Base-by-base conservation (phyloP, 169 alveolate genomes). In the Eimeria tenella region DNA sequence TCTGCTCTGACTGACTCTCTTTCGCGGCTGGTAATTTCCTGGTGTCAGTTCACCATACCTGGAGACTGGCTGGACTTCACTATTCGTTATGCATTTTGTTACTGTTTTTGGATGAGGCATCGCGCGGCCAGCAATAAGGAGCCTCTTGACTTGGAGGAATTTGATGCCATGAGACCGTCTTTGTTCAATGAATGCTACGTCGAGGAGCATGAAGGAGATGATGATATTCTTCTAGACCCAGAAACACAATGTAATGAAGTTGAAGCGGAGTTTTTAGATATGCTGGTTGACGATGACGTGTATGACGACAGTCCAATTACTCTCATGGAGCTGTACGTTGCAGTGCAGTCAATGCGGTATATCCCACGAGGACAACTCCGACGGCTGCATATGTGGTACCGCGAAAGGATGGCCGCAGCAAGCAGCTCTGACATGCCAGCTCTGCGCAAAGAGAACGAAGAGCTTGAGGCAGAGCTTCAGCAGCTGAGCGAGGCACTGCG, bases 31-130 rank as follows among this genome's bases (percentile, higher is more conserved):
- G 96, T 90, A 21, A 84, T 94, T 77, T 82, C 96, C 25, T 89
- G 93, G 94, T 84, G 93, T 63, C 94, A 89, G 86, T 82, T 84
- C 79, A 73, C 94, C 5, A 90, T 94, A 55, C 96, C 96, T 31
- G 96, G 96, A 6, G 94, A 94, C 74, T 94, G 96, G 96, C 55
- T 94, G 75, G 96, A 94, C 13, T 94, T 94, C 79, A 94, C 96
- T 75, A 89, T 94, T 62, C 96, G 96, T 9, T 94, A 94, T 75
- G 91, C 96, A 52, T 94, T 94, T 73, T 84, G 93, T 89, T 94
- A 94, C 84, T 94, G 96, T 62, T 94, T 84, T 73, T 94, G 96
- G 96, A 82, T 86, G 89, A 93, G 96, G 63, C 94, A 94, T 56
- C 96, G 92, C n/a, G 94, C 84, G 9, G 4, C 79, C 77, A 87